Percentiles rank a stretch among this genome's conserved stretches.
Conservation (phyloP, 192 early-diverging fungal genomes). For the Martensiomyces pterosporus region DNA sequence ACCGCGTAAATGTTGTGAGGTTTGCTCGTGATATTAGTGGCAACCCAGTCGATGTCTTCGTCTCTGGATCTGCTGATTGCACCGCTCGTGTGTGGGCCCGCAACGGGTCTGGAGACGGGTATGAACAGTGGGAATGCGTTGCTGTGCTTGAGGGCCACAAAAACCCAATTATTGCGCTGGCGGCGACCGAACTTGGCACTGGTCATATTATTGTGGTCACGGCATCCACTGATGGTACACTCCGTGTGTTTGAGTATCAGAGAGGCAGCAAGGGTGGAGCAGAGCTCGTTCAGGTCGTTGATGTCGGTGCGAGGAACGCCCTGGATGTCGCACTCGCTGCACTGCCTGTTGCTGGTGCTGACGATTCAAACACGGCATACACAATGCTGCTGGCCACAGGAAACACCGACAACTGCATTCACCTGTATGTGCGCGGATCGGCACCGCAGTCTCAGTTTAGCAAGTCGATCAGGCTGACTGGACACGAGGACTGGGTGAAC, state of each 20-base stretch:
- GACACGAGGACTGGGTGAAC: constrained; percentile 94
- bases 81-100: constrained; percentile 76
- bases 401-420: constrained; percentile 73
- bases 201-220: constrained; percentile 12
- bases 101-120: neutral
- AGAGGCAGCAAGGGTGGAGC: constrained; percentile 24
- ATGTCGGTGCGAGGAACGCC: constrained; percentile 62
- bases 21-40: constrained; percentile 56
- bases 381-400: constrained; percentile 74
- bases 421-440: constrained; percentile 58
- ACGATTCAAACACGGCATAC: neutral
- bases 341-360: constrained; percentile 54
- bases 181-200: constrained; percentile 1
- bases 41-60: constrained; percentile 55
- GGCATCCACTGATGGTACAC: constrained; percentile 18
- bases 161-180: constrained; percentile 64
- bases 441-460: constrained; percentile 52
- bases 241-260: constrained; percentile 22
- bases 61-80: constrained; percentile 77
- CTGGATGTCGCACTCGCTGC: constrained; percentile 63
- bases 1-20: constrained; percentile 70
- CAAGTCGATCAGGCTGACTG: constrained; percentile 62
- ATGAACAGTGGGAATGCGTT: constrained; percentile 56
- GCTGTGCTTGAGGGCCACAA: constrained; percentile 65
- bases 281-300: constrained; percentile 65